A percentile compares a stretch with the other conserved stretches of the same genome.
phyloP scores from a whole-genome alignment of 768 basidiomycete genomes.

The Trametes cubensis region DNA sequence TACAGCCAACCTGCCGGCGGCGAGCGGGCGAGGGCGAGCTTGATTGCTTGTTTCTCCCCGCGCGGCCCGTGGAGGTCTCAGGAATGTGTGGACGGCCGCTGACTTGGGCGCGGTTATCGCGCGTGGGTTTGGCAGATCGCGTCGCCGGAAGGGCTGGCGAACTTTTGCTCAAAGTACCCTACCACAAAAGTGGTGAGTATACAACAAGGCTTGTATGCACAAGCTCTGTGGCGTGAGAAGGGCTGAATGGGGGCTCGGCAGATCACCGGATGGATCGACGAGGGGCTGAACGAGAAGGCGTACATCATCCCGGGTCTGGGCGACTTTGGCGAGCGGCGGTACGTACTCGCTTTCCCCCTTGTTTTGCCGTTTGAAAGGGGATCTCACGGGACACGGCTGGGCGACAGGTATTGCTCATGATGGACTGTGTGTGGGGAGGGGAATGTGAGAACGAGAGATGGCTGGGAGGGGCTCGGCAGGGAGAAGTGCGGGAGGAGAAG shows the following conservation, averaged over 20 bases:
- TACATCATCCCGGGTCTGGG: slow-evolving; percentile 95
- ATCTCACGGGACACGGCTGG: slow-evolving; percentile 2
- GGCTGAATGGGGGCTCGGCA: slow-evolving; percentile 34
- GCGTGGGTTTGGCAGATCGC: slow-evolving; percentile 59
- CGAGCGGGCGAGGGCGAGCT: too few species aligned
- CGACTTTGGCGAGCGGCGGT: slow-evolving; percentile 95
- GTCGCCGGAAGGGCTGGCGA: slow-evolving; percentile 84
- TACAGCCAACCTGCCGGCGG: background rate
- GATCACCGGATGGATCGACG: slow-evolving; percentile 96
- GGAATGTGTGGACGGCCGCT: too few species aligned
- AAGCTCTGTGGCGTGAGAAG: background rate
- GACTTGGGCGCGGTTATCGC: too few species aligned
- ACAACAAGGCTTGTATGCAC: background rate
- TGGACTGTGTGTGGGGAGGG: background rate
- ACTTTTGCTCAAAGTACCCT: slow-evolving; percentile 78
- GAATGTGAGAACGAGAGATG: background rate
- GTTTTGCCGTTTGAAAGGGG: background rate
- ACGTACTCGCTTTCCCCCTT: slow-evolving; percentile 14
- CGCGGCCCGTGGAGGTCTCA: too few species aligned
- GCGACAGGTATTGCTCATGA: slow-evolving; percentile 24
- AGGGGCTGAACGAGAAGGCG: slow-evolving; percentile 87
- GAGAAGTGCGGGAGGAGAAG: background rate
- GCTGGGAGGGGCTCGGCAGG: background rate
- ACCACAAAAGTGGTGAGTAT: slow-evolving; percentile 71
- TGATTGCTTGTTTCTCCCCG: too few species aligned